These are phyloP conservation scores for Ophiobolus disseminans DNA, from an alignment of 2,329 filamentous ascomycete genomes.

Conservation along the genomic window DNA sequence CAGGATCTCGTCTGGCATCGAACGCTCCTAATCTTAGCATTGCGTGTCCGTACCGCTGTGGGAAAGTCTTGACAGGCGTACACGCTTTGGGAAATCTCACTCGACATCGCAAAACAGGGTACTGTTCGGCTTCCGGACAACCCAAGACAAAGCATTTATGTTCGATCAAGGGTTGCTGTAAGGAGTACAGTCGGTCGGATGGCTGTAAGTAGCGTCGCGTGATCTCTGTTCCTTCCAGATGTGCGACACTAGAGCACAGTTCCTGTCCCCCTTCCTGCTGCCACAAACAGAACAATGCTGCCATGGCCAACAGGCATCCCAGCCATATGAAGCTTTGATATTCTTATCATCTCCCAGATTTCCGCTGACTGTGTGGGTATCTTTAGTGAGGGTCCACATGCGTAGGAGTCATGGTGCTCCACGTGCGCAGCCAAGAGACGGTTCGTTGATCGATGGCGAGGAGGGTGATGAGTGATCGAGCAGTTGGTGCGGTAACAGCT, in stretches of 20 bases:
- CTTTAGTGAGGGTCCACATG: constrained; percentile 5
- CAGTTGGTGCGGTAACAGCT: too few species aligned
- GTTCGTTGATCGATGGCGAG: neutral
- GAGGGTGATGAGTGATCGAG: neutral
- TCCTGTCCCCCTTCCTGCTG: too few species aligned
- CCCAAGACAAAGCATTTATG: constrained; percentile 24
- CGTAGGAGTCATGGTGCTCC: constrained; percentile 7
- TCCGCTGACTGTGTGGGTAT: too few species aligned
- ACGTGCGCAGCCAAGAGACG: neutral
- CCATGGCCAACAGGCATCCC: too few species aligned
- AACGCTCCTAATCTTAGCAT: constrained; percentile 11
- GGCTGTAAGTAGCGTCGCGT: constrained; percentile 7
- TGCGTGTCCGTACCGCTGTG: constrained; percentile 31
- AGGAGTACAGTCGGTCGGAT: constrained; percentile 37
- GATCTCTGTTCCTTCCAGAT: too few species aligned
- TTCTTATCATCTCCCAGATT: too few species aligned
- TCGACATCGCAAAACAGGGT: constrained; percentile 34
- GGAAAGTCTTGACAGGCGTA: constrained; percentile 26
- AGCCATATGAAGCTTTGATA: too few species aligned
- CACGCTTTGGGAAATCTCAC: constrained; percentile 40
- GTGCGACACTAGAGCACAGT: too few species aligned
- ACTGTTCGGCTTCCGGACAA: constrained; percentile 24
- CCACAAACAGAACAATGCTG: too few species aligned
- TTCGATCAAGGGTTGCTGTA: constrained; percentile 24
- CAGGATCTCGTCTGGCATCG: too few species aligned